phyloP scores from a whole-genome alignment of 2,329 filamentous ascomycete species.

The Pleoardoris graminearum region DNA sequence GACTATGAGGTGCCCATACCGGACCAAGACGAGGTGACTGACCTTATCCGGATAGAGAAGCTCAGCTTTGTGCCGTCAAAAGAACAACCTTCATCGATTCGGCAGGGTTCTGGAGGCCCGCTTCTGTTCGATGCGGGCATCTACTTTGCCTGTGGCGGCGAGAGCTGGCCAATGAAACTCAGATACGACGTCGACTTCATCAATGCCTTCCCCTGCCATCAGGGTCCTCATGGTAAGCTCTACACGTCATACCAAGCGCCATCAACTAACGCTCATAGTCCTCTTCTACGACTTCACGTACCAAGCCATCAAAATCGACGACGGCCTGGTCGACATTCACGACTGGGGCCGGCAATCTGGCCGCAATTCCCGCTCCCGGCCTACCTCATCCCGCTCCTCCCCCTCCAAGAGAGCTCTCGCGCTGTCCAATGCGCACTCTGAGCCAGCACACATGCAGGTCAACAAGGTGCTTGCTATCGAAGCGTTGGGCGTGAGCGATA shows the following conservation, averaged over 20 bases:
- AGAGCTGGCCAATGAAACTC: conserved; percentile 46
- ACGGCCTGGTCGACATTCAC: conserved; percentile 63
- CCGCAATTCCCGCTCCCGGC: conserved; percentile 26
- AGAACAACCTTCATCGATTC: conserved; percentile 35
- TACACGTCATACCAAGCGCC: fast-evolving
- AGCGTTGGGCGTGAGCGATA: conserved; percentile 72
- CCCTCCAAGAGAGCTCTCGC: conserved; percentile 36
- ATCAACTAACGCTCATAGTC: conserved; percentile 44
- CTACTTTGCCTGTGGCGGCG: conserved; percentile 46
- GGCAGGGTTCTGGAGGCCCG: conserved; percentile 36
- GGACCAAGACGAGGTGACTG: conserved; percentile 60
- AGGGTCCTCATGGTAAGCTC: conserved; percentile 46
- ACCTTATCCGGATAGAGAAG: conserved; percentile 71
- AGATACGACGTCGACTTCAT: conserved; percentile 49
- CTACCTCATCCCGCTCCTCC: conserved; percentile 37
- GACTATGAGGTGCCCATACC: conserved; percentile 68
- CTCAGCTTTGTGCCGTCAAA: conserved; percentile 60
- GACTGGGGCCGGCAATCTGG: conserved; percentile 62
- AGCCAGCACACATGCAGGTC: conserved; percentile 43
- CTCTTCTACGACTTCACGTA: conserved; percentile 74
- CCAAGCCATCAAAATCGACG: conserved; percentile 62
- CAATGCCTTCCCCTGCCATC: conserved; percentile 47
- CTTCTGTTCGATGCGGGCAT: conserved; percentile 46
- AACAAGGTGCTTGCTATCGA: conserved; percentile 73
- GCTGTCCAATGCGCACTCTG: conserved; percentile 23